Conservation (phyloP, 2,329 filamentous ascomycete genomes). For the Apiospora marii region DNA sequence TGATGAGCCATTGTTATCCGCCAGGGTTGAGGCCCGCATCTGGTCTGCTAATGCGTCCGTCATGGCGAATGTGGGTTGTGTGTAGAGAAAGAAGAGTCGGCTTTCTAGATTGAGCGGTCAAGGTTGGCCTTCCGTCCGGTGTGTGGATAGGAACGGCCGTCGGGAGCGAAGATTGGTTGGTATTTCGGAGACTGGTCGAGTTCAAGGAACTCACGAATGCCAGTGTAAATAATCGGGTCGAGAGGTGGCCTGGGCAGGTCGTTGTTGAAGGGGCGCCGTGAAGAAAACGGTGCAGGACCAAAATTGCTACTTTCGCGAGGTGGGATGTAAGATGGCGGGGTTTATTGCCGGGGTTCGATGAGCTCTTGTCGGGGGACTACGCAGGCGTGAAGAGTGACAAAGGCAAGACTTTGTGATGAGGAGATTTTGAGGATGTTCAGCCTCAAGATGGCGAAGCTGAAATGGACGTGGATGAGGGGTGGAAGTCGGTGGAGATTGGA, state of each 20-base stretch:
- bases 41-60: constrained; percentile 41
- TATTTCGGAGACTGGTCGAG: constrained; percentile 2
- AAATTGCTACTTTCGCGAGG: neutral
- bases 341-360: neutral
- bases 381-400: neutral
- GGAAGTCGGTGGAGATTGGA: constrained; percentile 3
- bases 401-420: neutral
- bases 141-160: constrained; percentile 13
- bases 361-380: neutral
- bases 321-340: neutral
- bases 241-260: neutral
- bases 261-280: neutral
- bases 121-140: constrained; percentile 19
- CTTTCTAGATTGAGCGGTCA: constrained; percentile 10
- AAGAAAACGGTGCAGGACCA: constrained; percentile 1
- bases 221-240: neutral
- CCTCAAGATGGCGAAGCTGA: constrained; percentile 3
- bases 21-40: constrained; percentile 49
- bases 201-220: constrained; percentile 12
- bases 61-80: constrained; percentile 17
- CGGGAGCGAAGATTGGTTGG: neutral
- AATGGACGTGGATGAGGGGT: neutral
- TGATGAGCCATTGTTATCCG: constrained; percentile 50
- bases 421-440: neutral
- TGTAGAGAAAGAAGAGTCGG: constrained; percentile 7